Conservation (phyloP, 257 asterid genomes). For the Linderniella brevidens region DNA sequence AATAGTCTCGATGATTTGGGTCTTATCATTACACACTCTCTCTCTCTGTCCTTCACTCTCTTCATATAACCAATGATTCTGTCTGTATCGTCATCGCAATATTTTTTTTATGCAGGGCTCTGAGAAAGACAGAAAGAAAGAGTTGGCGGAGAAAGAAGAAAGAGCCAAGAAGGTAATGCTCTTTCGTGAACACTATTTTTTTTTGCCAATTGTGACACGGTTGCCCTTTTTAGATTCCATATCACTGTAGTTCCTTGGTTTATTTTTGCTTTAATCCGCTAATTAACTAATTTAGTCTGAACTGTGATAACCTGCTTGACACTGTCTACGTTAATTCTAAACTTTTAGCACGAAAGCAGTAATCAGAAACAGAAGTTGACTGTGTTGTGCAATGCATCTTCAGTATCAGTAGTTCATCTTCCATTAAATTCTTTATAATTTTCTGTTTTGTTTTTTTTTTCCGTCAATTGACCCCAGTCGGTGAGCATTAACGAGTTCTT, state of each 20-base stretch:
- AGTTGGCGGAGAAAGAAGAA: constrained; percentile 67
- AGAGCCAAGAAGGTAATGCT: constrained; percentile 54
- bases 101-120: constrained; percentile 27
- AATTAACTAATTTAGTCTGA: no score
- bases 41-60: neutral
- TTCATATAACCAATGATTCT: neutral
- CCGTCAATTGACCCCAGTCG: constrained; percentile 21
- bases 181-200: neutral
- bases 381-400: no score
- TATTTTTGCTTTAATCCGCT: no score
- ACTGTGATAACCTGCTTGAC: no score
- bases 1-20: no score
- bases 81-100: neutral
- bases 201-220: neutral
- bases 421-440: neutral
- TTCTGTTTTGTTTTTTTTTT: neutral
- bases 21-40: neutral
- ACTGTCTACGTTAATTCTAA: no score
- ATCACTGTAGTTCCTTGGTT: neutral
- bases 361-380: no score
- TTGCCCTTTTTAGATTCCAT: neutral
- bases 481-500: constrained; percentile 82
- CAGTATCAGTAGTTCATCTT: neutral
- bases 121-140: constrained; percentile 70
- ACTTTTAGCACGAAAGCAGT: no score